Percentiles rank a stretch among this genome's conserved stretches.
These are phyloP conservation scores for Chrysosporium queenslandicum DNA, from an alignment of 2,329 filamentous ascomycete species.

Conservation along the genomic window DNA sequence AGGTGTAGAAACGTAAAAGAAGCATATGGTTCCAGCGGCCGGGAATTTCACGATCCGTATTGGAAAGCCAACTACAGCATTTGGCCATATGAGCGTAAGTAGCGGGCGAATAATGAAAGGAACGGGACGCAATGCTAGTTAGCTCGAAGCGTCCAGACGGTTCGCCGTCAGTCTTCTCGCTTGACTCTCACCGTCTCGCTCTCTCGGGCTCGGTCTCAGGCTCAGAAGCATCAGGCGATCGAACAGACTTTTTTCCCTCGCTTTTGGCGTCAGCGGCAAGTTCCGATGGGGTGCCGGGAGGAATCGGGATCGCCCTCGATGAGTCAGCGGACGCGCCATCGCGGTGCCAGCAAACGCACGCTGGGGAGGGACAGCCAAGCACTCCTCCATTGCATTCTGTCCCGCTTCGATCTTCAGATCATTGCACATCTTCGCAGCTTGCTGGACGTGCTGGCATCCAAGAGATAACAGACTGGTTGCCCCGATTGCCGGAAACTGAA, in stretches of 20 bases:
- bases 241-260: background rate
- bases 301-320: background rate
- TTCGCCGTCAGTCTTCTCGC: background rate
- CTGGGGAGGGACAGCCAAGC: background rate
- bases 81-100: too few species aligned
- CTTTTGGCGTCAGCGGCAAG: background rate
- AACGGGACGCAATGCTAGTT: too few species aligned
- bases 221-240: background rate
- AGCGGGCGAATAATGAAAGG: too few species aligned
- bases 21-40: too few species aligned
- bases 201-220: background rate
- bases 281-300: background rate
- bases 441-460: too few species aligned
- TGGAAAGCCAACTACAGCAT: too few species aligned
- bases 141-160: too few species aligned
- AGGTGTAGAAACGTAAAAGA: too few species aligned
- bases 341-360: background rate
- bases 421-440: background rate
- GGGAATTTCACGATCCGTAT: too few species aligned
- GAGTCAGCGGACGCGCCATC: slow-evolving; percentile 1
- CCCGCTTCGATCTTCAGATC: background rate
- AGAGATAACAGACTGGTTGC: too few species aligned
- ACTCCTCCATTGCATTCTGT: too few species aligned
- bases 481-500: background rate
- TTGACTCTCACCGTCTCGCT: too few species aligned